Evolutionary conservation across 2,329 filamentous ascomycete species (phyloP).

Genomic region (Microcera coccophila): DNA sequence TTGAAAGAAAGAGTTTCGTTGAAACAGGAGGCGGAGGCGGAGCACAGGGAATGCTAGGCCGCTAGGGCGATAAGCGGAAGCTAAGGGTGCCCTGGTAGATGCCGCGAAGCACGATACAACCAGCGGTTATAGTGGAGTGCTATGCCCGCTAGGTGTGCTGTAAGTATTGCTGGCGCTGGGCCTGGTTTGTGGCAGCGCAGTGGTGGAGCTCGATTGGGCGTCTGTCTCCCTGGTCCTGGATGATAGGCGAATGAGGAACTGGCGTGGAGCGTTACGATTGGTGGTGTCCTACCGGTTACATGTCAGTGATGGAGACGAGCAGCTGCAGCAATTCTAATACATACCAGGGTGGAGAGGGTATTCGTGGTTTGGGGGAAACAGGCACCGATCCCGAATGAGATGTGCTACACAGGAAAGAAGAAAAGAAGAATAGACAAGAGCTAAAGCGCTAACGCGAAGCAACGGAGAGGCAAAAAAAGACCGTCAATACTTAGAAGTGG

Average conservation of each 20-base stretch:
- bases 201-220: too few relatives aligned
- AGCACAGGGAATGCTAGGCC: conserved; percentile 14
- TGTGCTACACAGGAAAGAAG: too few relatives aligned
- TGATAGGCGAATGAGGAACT: conserved; percentile 18
- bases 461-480: too few relatives aligned
- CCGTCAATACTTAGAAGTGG: too few relatives aligned
- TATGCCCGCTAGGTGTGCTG: conserved; percentile 5
- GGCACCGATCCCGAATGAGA: too few relatives aligned
- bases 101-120: conserved; percentile 6
- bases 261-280: conserved; percentile 34
- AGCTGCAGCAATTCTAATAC: conserved; percentile 13
- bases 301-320: not conserved
- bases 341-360: too few relatives aligned
- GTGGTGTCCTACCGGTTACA: conserved; percentile 7
- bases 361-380: too few relatives aligned
- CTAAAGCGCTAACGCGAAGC: too few relatives aligned
- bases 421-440: too few relatives aligned
- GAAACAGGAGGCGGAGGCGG: conserved; percentile 15
- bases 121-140: not conserved
- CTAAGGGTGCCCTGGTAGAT: conserved; percentile 10
- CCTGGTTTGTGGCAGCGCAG: not conserved
- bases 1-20: conserved; percentile 15
- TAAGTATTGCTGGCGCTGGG: not conserved
- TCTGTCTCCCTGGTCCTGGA: conserved; percentile 23
- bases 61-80: conserved; percentile 4